Evolutionary conservation across 2,329 filamentous ascomycete genomes (phyloP).

Genomic region (Diaporthe nobilis): DNA sequence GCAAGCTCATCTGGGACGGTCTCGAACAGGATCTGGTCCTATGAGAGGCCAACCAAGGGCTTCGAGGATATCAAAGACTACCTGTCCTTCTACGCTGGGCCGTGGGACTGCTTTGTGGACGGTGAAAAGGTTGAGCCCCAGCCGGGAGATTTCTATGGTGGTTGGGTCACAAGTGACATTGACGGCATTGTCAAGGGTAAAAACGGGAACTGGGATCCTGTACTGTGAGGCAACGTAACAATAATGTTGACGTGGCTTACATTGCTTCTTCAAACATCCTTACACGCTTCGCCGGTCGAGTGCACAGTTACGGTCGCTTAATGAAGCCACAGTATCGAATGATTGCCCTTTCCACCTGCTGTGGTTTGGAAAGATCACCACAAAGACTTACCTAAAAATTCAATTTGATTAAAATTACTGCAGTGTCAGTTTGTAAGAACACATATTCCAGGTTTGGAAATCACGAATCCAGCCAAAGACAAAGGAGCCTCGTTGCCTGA

Average conservation of each 20-base stretch:
- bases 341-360: neutral
- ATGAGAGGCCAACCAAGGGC: slow-evolving; percentile 65
- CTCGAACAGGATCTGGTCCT: slow-evolving; percentile 70
- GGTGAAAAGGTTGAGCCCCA: slow-evolving; percentile 71
- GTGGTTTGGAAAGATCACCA: too few species aligned
- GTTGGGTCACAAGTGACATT: slow-evolving; percentile 74
- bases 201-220: slow-evolving; percentile 57
- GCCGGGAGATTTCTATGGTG: slow-evolving; percentile 75
- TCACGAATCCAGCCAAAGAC: neutral
- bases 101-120: slow-evolving; percentile 75
- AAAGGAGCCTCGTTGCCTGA: neutral
- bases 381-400: too few species aligned
- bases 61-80: slow-evolving; percentile 69
- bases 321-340: neutral
- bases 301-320: neutral
- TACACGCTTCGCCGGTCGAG: neutral
- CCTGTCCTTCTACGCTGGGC: slow-evolving; percentile 72
- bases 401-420: neutral
- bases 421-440: neutral
- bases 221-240: slow-evolving; percentile 44
- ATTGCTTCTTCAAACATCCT: too few species aligned
- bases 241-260: fast-evolving
- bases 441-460: neutral
- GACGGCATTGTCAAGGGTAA: slow-evolving; percentile 64
- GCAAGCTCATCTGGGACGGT: slow-evolving; percentile 54